Percentiles rank a stretch among this genome's conserved stretches.
Conservation (phyloP, 177 flowering plant genomes). For the Vitis hybrid region DNA sequence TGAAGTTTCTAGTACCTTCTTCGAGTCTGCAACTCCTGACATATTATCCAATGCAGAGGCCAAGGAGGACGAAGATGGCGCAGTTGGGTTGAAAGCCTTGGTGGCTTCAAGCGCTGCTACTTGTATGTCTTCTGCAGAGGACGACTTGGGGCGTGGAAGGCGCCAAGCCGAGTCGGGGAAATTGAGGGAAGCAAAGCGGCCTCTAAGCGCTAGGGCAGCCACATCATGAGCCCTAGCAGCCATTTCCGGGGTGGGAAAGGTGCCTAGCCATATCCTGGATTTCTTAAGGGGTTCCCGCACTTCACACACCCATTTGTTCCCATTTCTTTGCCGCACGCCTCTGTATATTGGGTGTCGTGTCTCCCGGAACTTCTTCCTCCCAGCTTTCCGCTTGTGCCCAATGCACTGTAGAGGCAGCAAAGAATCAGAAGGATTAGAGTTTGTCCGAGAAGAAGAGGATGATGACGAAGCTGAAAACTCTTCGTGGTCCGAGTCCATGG, state of each 20-base stretch:
- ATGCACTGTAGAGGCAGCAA: too few species aligned
- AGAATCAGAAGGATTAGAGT: too few species aligned
- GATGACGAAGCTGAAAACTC: too few species aligned
- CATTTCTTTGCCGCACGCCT: slow-evolving; percentile 36
- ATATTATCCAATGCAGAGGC: too few species aligned
- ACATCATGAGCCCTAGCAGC: slow-evolving; percentile 50
- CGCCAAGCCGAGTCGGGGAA: slow-evolving; percentile 26
- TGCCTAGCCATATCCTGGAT: slow-evolving; percentile 45
- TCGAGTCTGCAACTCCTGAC: too few species aligned
- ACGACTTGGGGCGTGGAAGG: slow-evolving; percentile 25
- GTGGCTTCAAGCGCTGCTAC: slow-evolving; percentile 22
- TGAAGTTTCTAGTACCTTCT: too few species aligned
- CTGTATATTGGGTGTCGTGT: slow-evolving; percentile 36
- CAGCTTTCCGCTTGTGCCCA: slow-evolving; percentile 16
- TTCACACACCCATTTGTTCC: slow-evolving; percentile 47
- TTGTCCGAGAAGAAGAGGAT: too few species aligned
- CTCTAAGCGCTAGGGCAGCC: slow-evolving; percentile 37
- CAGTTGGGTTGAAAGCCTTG: not conserved
- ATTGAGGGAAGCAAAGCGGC: slow-evolving; percentile 29
- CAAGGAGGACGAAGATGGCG: too few species aligned
- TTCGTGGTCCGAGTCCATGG: too few species aligned
- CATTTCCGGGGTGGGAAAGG: slow-evolving; percentile 43
- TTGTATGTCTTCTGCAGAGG: slow-evolving; percentile 21
- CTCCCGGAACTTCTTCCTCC: slow-evolving; percentile 34
- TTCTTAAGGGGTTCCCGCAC: slow-evolving; percentile 32